Base-by-base conservation (phyloP, 2,329 filamentous ascomycete genomes). In the Colletotrichum viniferum region DNA sequence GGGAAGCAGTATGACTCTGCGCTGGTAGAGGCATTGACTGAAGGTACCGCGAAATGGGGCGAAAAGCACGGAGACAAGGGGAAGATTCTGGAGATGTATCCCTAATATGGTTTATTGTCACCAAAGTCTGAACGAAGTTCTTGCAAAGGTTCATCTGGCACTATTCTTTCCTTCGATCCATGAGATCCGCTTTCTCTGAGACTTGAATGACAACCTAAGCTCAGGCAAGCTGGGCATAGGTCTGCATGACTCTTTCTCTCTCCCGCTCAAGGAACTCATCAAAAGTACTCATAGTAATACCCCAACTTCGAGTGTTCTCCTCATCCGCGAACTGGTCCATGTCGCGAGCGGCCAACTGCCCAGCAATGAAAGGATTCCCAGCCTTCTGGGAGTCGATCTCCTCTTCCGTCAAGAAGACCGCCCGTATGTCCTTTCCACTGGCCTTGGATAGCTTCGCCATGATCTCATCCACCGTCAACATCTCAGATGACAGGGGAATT, bases 181-280 rank as follows among this genome's bases (percentile, higher is more conserved):
- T 16, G 24, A 58, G 12, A 24, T 43, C 36, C 36, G 36, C 7
- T 13, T 10, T 36, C 16, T 32, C 36, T 32, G 10, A 3, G 13
- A 38, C 30, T 12, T 28, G 10, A 7, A 5, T 9, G 14, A 32
- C n/a, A 24, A 24, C 13, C 34, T 36, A 36, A 36, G 24, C 16
- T 32, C 24, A 66, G 14, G 71, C 48, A 16, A 74, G 71, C 18
- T 74, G 67, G 2, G 16, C 21, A 16, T 71, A 86, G 1, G 83
- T 85, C 58, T 80, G 76, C 52, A 73, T 71, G 6, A 86, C 76
- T 6, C 63, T 70, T 1, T 77, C 79, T 76, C 83, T 83, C 79
- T 90, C 85, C 62, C 84, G 80, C 71, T 83, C 79, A 56, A 89
- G 69, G 66, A 87, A 90, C 24, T 81, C 77, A n/a, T 83, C 79